phyloP scores from a whole-genome alignment of 176 grass and related monocot species.

The Bromus sterilis region DNA sequence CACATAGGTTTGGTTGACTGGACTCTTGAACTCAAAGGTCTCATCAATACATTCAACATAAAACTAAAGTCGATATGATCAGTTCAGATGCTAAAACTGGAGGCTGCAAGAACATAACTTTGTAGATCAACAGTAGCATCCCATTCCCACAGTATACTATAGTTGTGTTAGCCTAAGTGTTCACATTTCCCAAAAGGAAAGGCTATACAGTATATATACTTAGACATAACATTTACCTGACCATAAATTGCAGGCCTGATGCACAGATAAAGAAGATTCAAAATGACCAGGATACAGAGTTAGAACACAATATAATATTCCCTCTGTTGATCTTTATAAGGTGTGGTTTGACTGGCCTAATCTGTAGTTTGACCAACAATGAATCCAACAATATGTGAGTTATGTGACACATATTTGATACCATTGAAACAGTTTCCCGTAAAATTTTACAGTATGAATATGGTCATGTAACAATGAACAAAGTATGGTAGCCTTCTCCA shows the following conservation, averaged over 20 bases:
- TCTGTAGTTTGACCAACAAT: background rate
- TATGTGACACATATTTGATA: background rate
- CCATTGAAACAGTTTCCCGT: background rate
- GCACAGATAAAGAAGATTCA: background rate
- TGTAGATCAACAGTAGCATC: background rate
- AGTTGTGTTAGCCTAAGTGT: background rate
- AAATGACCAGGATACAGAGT: background rate
- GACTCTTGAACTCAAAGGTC: background rate
- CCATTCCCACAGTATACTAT: background rate
- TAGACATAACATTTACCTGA: slow-evolving; percentile 2
- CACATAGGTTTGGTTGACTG: background rate
- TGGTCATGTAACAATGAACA: too few species aligned
- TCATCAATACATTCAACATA: background rate
- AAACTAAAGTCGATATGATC: background rate
- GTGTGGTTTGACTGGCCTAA: background rate
- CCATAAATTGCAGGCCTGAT: background rate
- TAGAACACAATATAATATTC: background rate
- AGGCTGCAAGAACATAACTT: background rate
- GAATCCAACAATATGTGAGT: background rate
- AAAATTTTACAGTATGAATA: background rate
- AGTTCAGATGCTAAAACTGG: background rate
- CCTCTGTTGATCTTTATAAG: background rate
- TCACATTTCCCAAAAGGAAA: background rate
- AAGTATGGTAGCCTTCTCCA: background rate
- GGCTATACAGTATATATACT: background rate